Conservation (phyloP, 306 rosid species). For the Malus sylvestris region DNA sequence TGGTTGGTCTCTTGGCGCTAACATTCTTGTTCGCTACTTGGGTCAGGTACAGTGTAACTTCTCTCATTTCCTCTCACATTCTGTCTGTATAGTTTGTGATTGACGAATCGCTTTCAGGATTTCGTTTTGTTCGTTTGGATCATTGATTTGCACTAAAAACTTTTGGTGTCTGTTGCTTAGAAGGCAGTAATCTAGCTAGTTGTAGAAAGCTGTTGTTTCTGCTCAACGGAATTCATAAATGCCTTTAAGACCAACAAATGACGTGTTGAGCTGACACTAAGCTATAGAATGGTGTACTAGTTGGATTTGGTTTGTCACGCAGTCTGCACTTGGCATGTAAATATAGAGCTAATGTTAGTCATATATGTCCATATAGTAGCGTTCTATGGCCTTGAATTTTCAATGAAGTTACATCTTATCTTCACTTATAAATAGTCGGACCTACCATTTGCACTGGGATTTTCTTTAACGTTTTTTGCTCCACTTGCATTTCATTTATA, state of each 20-base stretch:
- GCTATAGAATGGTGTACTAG: neutral
- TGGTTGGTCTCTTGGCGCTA: slow-evolving; percentile 99
- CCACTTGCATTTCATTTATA: slow-evolving; percentile 9
- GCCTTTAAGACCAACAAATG: neutral
- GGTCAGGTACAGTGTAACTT: slow-evolving; percentile 53
- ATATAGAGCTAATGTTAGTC: neutral
- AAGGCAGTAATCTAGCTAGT: neutral
- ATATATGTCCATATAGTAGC: neutral
- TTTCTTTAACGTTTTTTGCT: neutral
- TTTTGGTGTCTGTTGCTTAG: neutral
- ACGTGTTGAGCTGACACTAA: neutral
- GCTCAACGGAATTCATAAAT: neutral
- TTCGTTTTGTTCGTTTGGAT: neutral
- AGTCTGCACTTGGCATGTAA: neutral
- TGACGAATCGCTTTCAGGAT: neutral
- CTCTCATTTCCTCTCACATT: neutral
- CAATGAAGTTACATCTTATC: neutral
- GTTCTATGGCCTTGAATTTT: neutral
- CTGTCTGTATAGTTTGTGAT: neutral
- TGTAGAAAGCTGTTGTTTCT: neutral
- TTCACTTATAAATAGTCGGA: neutral
- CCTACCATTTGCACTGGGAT: neutral
- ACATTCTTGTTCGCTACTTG: slow-evolving; percentile 86
- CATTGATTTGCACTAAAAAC: neutral
- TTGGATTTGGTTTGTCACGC: neutral